These are phyloP conservation scores for Lycium barbarum DNA, from an alignment of 257 asterid species.

Conservation along the genomic window DNA sequence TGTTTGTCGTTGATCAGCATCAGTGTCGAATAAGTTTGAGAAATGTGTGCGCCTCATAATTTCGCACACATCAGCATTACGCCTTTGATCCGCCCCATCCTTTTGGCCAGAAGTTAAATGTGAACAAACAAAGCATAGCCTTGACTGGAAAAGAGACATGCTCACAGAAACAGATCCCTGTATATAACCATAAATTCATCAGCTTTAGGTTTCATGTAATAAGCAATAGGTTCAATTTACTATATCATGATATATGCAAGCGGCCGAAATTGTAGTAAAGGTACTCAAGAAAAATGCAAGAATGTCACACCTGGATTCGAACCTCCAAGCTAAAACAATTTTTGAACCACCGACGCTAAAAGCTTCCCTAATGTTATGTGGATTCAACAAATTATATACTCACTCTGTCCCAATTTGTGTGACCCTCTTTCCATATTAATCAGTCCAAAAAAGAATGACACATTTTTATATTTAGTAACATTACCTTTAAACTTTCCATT, in stretches of 20 bases:
- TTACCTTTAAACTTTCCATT: no score
- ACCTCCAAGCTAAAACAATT: no score
- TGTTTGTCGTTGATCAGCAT: slow-evolving; percentile 69
- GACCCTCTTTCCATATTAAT: no score
- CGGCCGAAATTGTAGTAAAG: no score
- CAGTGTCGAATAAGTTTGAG: slow-evolving; percentile 48
- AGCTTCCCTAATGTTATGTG: no score
- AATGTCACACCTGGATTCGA: not conserved
- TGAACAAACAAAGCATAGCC: slow-evolving; percentile 80
- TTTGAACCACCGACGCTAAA: no score
- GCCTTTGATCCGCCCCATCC: slow-evolving; percentile 69
- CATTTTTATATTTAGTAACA: no score
- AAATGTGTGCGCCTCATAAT: slow-evolving; percentile 84
- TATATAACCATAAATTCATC: not conserved
- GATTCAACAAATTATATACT: no score
- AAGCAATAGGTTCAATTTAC: slow-evolving; percentile 3
- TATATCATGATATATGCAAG: no score
- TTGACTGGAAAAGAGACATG: slow-evolving; percentile 92
- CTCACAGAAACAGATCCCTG: slow-evolving; percentile 98
- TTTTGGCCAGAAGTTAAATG: slow-evolving; percentile 91
- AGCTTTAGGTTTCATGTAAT: not conserved
- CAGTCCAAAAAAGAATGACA: no score
- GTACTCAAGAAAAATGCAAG: not conserved
- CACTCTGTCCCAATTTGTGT: no score
- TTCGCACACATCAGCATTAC: slow-evolving; percentile 89